Evolutionary conservation across 2,329 filamentous ascomycete genomes (phyloP).

Genomic region (Massarina eburnea): DNA sequence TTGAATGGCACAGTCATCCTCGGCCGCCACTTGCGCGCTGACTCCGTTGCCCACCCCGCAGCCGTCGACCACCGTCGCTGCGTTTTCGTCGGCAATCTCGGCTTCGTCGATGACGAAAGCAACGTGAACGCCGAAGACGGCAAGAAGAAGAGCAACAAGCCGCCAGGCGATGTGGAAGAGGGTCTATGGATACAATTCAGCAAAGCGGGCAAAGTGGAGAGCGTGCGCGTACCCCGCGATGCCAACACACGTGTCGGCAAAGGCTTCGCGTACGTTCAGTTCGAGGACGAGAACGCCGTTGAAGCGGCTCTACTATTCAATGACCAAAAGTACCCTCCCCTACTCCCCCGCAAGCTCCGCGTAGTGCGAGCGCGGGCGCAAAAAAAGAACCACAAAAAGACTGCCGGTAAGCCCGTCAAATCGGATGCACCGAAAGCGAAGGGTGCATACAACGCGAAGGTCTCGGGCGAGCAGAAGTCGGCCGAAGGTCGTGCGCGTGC

Average conservation of each 20-base stretch:
- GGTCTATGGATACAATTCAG: constrained; percentile 83
- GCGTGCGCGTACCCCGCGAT: constrained; percentile 88
- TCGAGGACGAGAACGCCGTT: constrained; percentile 81
- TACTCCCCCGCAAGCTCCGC: constrained; percentile 85
- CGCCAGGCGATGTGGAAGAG: constrained; percentile 85
- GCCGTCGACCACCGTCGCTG: constrained; percentile 83
- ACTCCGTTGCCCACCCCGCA: constrained; percentile 85
- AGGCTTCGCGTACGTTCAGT: constrained; percentile 97
- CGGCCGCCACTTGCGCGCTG: constrained; percentile 84
- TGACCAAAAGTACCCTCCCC: constrained; percentile 89
- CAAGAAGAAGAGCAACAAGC: constrained; percentile 67
- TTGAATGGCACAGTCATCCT: constrained; percentile 86
- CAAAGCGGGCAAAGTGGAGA: constrained; percentile 82
- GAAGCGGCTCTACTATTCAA: constrained; percentile 87
- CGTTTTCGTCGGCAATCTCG: constrained; percentile 94
- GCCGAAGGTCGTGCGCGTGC: constrained; percentile 72
- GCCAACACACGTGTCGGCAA: constrained; percentile 90
- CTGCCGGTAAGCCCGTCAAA: constrained; percentile 20
- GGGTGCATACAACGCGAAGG: constrained; percentile 68
- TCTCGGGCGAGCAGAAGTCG: constrained; percentile 69
- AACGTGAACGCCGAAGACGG: constrained; percentile 64
- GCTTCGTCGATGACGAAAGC: constrained; percentile 91
- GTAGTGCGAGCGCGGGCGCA: constrained; percentile 81
- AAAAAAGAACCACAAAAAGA: constrained; percentile 42
- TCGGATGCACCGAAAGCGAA: constrained; percentile 20